Conservation (phyloP, 176 grass and related monocot genomes). For the Saccharum officinarum region DNA sequence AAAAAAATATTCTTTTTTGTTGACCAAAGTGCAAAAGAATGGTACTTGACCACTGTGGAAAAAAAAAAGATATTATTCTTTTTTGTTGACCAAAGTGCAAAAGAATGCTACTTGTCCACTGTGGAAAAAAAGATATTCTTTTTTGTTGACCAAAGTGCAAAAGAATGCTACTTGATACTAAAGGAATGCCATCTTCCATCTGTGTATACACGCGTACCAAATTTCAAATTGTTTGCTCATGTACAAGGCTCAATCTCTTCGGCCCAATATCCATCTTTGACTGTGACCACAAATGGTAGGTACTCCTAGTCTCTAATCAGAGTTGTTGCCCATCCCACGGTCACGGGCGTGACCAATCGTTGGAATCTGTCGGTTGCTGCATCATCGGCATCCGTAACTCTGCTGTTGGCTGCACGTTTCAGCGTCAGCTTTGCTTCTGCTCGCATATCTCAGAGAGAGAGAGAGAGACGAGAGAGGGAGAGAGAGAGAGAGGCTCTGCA, state of each 20-base stretch:
- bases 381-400: neutral
- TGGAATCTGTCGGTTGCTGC: conserved; percentile 5
- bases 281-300: neutral
- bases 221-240: neutral
- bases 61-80: no score
- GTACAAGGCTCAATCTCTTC: neutral
- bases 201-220: neutral
- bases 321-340: neutral
- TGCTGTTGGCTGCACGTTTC: neutral
- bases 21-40: neutral
- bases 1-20: neutral
- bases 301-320: neutral
- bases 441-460: neutral
- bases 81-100: no score
- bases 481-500: neutral
- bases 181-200: neutral
- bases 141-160: no score
- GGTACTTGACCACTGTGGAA: no score
- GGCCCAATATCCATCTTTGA: neutral
- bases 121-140: no score
- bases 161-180: neutral
- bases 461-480: no score
- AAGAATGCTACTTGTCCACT: no score
- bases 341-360: neutral
- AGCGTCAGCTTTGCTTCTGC: neutral